Evolutionary conservation across 1,284 basidiomycete genomes (phyloP).

Genomic region (Malassezia sp.): DNA sequence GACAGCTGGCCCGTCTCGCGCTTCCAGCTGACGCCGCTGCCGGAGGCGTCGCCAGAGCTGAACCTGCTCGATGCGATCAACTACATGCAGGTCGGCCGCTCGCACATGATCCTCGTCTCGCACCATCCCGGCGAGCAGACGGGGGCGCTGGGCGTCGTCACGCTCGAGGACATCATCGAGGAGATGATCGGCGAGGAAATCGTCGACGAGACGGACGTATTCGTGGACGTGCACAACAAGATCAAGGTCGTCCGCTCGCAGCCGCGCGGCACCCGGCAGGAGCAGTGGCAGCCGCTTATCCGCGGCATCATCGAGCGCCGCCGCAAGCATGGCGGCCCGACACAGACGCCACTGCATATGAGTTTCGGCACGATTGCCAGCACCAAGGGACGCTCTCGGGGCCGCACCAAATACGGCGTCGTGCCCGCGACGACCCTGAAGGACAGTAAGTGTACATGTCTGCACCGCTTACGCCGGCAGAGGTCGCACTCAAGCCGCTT

Average conservation of each 20-base stretch:
- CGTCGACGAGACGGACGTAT: constrained; percentile 44
- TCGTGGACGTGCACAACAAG: constrained; percentile 41
- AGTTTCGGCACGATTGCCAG: constrained; percentile 28
- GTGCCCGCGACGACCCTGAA: constrained; percentile 16
- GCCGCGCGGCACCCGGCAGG: constrained; percentile 5
- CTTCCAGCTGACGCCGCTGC: constrained; percentile 57
- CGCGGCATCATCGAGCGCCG: constrained; percentile 45
- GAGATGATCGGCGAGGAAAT: constrained; percentile 52
- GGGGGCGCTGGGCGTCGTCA: constrained; percentile 55
- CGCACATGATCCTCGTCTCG: constrained; percentile 79
- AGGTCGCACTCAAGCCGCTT: constrained; percentile 33
- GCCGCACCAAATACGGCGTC: constrained; percentile 21
- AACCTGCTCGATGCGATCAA: constrained; percentile 52
- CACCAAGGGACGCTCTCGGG: constrained; percentile 10
- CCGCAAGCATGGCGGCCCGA: constrained; percentile 32
- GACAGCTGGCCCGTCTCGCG: constrained; percentile 61
- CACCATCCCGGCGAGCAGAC: constrained; percentile 65
- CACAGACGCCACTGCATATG: constrained; percentile 29
- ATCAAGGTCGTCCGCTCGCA: constrained; percentile 30
- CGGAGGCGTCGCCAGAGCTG: constrained; percentile 73
- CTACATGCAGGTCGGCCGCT: constrained; percentile 72
- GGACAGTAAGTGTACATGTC: too few species aligned
- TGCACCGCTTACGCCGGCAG: too few species aligned
- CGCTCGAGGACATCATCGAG: constrained; percentile 52
- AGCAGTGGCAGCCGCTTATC: constrained; percentile 40